Conservation (phyloP, 1,284 basidiomycete genomes). For the Vanrija humicola region DNA sequence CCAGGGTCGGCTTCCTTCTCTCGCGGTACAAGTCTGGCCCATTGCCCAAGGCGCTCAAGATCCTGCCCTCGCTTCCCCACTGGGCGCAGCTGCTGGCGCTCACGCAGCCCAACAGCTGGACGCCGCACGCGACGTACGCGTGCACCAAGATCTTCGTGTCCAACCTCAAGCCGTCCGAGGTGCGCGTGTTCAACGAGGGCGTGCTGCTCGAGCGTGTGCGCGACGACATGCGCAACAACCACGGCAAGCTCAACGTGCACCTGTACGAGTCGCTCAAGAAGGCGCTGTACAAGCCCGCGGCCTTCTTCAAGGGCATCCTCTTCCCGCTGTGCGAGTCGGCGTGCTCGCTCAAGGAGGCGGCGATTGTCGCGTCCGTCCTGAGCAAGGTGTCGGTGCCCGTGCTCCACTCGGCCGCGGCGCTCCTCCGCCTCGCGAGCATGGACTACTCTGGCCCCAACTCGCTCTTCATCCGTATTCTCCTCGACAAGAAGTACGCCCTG, state of each 20-base stretch:
- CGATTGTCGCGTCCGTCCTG: slow-evolving; percentile 88
- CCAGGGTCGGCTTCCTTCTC: slow-evolving; percentile 78
- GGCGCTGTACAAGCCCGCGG: slow-evolving; percentile 91
- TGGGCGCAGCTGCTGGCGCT: slow-evolving; percentile 96
- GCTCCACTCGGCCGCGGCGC: slow-evolving; percentile 91
- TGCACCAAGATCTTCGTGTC: slow-evolving; percentile 96
- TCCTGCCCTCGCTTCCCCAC: slow-evolving; percentile 89
- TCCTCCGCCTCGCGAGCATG: slow-evolving; percentile 91
- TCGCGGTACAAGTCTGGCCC: slow-evolving; percentile 92
- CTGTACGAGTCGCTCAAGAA: slow-evolving; percentile 91
- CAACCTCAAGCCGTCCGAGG: slow-evolving; percentile 92
- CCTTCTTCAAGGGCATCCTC: slow-evolving; percentile 97
- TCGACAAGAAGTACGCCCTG: slow-evolving; percentile 97
- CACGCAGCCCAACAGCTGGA: slow-evolving; percentile 89
- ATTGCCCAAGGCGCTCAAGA: slow-evolving; percentile 96
- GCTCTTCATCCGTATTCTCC: slow-evolving; percentile 90
- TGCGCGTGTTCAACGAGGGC: slow-evolving; percentile 88
- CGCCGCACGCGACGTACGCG: slow-evolving; percentile 88
- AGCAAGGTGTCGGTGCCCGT: slow-evolving; percentile 91
- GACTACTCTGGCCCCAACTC: slow-evolving; percentile 95
- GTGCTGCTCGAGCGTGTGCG: slow-evolving; percentile 87
- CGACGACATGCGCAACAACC: slow-evolving; percentile 74
- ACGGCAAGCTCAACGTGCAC: slow-evolving; percentile 83
- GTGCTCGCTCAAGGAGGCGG: slow-evolving; percentile 90
- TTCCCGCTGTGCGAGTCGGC: slow-evolving; percentile 90